phyloP scores from a whole-genome alignment of 371 early-diverging fungal species.

The Paraphysoderma sedebokerense region DNA sequence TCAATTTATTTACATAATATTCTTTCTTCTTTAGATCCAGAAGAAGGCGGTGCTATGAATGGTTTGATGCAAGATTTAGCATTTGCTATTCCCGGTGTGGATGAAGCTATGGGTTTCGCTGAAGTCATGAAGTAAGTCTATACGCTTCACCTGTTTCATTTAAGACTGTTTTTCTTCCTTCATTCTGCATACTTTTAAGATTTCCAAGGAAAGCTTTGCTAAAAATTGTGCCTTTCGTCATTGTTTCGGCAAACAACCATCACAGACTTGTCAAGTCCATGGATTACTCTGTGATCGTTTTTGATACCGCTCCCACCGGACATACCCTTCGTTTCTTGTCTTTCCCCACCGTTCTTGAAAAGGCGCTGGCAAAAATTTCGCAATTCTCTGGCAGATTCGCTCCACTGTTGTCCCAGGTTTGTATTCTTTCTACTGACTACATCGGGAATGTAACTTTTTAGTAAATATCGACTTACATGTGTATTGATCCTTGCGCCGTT shows the following conservation, averaged over 20 bases:
- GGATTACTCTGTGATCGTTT: slow-evolving; percentile 94
- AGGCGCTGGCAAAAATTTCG: slow-evolving; percentile 86
- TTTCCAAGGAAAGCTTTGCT: background rate
- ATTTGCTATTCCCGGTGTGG: slow-evolving; percentile 95
- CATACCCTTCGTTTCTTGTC: slow-evolving; percentile 96
- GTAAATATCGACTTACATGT: background rate
- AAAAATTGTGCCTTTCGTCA: slow-evolving; percentile 4
- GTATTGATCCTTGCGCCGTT: no score
- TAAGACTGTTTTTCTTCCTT: background rate
- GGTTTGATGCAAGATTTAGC: slow-evolving; percentile 87
- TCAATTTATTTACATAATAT: background rate
- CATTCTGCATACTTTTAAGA: slow-evolving; percentile 1
- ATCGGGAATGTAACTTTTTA: no score
- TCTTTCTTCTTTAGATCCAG: slow-evolving; percentile 4
- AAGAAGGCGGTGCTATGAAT: slow-evolving; percentile 59
- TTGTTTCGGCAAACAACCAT: background rate
- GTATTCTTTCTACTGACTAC: no score
- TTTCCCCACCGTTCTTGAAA: slow-evolving; percentile 89
- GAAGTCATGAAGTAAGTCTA: slow-evolving; percentile 87
- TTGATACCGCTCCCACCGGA: slow-evolving; percentile 99
- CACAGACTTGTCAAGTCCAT: slow-evolving; percentile 81
- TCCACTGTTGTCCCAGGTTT: slow-evolving; percentile 78
- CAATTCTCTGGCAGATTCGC: slow-evolving; percentile 83
- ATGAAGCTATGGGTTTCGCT: slow-evolving; percentile 98
- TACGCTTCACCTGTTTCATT: background rate